Evolutionary conservation across 208 protist species (phyloP).

Genomic region (Crithidia brevicula): DNA sequence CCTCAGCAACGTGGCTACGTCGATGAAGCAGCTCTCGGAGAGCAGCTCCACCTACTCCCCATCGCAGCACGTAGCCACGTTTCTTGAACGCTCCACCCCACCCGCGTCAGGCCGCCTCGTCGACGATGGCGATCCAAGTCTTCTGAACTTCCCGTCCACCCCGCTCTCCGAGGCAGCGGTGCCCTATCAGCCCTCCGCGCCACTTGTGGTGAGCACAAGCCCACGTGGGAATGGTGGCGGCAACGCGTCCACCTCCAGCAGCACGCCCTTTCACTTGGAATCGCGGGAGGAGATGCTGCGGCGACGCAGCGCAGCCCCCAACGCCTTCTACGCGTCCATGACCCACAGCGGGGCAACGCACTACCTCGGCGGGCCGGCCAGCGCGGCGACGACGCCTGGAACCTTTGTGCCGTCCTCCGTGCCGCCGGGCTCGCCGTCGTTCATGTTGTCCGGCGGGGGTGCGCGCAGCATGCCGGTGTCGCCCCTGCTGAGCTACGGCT

Average conservation of each 20-base stretch:
- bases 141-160: constrained; percentile 36
- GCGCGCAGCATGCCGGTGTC: constrained; percentile 49
- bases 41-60: constrained; percentile 44
- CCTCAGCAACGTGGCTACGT: not conserved
- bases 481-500: constrained; percentile 44
- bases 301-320: constrained; percentile 62
- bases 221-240: not conserved
- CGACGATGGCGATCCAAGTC: constrained; percentile 21
- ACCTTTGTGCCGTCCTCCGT: constrained; percentile 29
- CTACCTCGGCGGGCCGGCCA: constrained; percentile 27
- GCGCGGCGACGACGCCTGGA: constrained; percentile 38
- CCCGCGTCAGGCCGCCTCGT: constrained; percentile 10
- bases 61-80: constrained; percentile 42
- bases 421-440: constrained; percentile 12
- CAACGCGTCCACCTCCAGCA: constrained; percentile 24
- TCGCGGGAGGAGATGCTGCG: constrained; percentile 88
- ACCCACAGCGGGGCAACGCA: constrained; percentile 31
- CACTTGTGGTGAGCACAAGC: constrained; percentile 20
- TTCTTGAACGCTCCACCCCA: constrained; percentile 41
- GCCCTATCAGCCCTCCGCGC: constrained; percentile 23
- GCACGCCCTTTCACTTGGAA: constrained; percentile 66
- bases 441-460: constrained; percentile 19
- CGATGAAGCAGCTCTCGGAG: constrained; percentile 44
- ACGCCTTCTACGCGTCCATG: constrained; percentile 56
- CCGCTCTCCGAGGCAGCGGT: constrained; percentile 26